A percentile compares a stretch with the other conserved stretches of the same genome.
Conservation (phyloP, 331 rosid genomes). For the Stylosanthes scabra region DNA sequence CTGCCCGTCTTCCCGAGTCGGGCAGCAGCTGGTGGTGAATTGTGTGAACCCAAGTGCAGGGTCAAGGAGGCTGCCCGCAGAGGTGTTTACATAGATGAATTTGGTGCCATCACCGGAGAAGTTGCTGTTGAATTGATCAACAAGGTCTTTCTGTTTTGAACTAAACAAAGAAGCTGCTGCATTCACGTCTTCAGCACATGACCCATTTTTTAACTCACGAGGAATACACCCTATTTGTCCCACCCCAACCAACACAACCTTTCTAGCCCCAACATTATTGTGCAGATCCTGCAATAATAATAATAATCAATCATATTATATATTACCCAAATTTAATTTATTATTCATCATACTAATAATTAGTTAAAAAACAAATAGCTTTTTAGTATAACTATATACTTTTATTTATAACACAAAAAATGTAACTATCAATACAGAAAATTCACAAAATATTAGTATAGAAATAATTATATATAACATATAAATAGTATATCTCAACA, state of each 20-base stretch:
- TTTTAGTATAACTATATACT: too few relatives aligned
- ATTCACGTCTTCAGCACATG: conserved; percentile 46
- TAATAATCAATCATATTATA: too few relatives aligned
- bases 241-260: conserved; percentile 41
- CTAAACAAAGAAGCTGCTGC: conserved; percentile 39
- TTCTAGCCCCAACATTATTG: conserved; percentile 50
- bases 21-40: conserved; percentile 41
- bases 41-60: conserved; percentile 31
- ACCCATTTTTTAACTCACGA: conserved; percentile 24
- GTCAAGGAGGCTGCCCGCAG: not conserved
- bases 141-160: conserved; percentile 39
- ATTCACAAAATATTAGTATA: too few relatives aligned
- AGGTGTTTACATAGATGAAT: conserved; percentile 44
- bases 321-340: too few relatives aligned
- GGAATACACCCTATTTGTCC: conserved; percentile 66
- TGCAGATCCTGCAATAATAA: conserved; percentile 38
- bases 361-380: too few relatives aligned
- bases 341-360: too few relatives aligned
- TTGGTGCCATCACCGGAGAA: conserved; percentile 33
- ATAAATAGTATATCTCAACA: too few relatives aligned
- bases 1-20: conserved; percentile 2
- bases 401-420: too few relatives aligned
- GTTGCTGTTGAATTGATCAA: conserved; percentile 38
- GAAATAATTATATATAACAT: too few relatives aligned
- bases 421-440: too few relatives aligned